Percentiles rank a stretch among this genome's conserved stretches.
Evolutionary conservation across 2,329 filamentous ascomycete genomes (phyloP).

Genomic region (Pyricularia pennisetigena): DNA sequence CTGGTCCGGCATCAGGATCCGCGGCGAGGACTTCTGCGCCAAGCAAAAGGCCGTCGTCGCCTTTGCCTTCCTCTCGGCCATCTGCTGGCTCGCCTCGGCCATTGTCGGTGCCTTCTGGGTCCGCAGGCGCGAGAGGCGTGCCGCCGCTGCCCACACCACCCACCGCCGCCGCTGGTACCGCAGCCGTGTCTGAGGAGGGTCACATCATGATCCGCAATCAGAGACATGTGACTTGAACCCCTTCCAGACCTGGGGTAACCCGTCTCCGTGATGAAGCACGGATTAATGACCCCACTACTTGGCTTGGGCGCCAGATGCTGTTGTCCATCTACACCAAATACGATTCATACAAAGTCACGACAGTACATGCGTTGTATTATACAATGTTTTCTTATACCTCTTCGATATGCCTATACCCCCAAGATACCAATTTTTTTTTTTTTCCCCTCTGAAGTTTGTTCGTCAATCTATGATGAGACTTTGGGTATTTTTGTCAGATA

Average conservation of each 20-base stretch:
- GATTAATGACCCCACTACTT: not conserved
- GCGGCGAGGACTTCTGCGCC: conserved; percentile 44
- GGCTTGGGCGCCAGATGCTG: too few species aligned
- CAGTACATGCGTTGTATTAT: not conserved
- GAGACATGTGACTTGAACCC: not conserved
- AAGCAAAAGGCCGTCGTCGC: conserved; percentile 63
- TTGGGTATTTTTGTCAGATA: not conserved
- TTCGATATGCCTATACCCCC: not conserved
- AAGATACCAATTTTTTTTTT: not conserved
- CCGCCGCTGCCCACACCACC: conserved; percentile 9
- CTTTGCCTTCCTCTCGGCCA: conserved; percentile 61
- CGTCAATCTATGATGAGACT: not conserved
- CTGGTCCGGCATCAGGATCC: conserved; percentile 45
- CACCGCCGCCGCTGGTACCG: conserved; percentile 30
- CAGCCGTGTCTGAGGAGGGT: conserved; percentile 25
- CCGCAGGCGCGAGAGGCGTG: conserved; percentile 25
- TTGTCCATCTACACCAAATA: too few species aligned
- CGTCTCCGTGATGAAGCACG: not conserved
- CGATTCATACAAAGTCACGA: too few species aligned
- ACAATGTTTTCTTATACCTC: not conserved
- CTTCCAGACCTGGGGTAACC: not conserved
- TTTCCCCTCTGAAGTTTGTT: not conserved
- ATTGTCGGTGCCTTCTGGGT: conserved; percentile 48
- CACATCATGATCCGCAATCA: too few species aligned
- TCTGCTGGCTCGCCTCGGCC: conserved; percentile 59